Evolutionary conservation across 2,329 filamentous ascomycete species (phyloP).

Genomic region (Diplodia corticola): DNA sequence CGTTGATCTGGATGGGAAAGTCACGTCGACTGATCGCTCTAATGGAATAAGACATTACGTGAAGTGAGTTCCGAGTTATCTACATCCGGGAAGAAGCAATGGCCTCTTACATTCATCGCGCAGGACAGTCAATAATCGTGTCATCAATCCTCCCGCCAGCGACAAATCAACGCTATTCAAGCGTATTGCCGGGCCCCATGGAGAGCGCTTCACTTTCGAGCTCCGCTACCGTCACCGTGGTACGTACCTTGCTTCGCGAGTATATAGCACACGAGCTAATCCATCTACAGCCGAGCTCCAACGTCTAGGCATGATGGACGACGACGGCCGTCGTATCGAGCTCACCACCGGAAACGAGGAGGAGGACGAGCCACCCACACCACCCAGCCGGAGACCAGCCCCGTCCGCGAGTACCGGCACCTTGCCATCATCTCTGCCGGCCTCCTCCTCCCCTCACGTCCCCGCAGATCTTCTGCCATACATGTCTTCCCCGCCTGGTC

Average conservation of each 20-base stretch:
- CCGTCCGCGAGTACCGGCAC: not conserved
- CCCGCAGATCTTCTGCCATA: not conserved
- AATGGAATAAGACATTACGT: conserved; percentile 2
- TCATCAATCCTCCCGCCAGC: not conserved
- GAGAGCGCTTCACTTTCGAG: not conserved
- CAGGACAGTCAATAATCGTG: not conserved
- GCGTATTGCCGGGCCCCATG: not conserved
- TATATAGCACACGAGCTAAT: not conserved
- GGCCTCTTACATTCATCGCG: no score
- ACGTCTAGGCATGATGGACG: conserved; percentile 7
- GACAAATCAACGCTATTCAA: conserved; percentile 5
- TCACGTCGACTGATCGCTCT: not conserved
- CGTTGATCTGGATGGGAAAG: not conserved
- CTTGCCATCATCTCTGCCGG: not conserved
- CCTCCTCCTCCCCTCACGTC: not conserved
- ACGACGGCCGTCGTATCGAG: not conserved
- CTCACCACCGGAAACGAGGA: not conserved
- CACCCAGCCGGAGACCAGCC: not conserved
- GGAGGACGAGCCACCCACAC: not conserved
- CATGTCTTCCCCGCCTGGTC: not conserved
- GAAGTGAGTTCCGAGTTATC: not conserved
- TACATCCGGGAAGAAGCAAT: not conserved
- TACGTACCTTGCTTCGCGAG: not conserved
- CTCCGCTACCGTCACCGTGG: conserved; percentile 12
- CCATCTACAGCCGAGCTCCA: not conserved